Base-by-base conservation (phyloP, 163 green algal genomes). In the Chlorella variabilis region DNA sequence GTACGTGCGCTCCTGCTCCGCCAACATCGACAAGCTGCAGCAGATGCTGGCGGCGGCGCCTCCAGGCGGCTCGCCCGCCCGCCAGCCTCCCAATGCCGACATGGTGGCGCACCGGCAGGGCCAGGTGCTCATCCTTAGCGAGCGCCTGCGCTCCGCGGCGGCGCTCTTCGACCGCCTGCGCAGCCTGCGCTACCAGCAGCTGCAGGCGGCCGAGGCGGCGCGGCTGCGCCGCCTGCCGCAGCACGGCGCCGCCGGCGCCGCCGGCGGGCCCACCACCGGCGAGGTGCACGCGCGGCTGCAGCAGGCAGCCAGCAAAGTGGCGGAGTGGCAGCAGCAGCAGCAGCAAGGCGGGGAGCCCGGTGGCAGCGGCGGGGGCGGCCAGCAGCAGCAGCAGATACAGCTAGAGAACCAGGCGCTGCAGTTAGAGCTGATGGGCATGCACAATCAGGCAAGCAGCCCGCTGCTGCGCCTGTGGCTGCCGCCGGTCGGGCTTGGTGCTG, bases 51-150 rank as follows among this genome's bases (percentile, higher is more conserved):
- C 21, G 18, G 75, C 54, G 65, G 27, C 11, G 51, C 25, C 45
- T 11, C n/a, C 33, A 23, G 76, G 45, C 2, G 59, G 29, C 29
- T 61, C 51, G 8, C 33, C 63, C 59, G 66, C 39, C 58, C 23
- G 27, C 29, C 17, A 31, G 2, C 41, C 62, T 71, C 51, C 54
- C 34, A 89, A 69, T 33, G 25, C 77, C 3, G 42, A 88, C 27
- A 41, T 70, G 23, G 27, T 78, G n/a, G 91, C 91, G 29, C 92
- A 96, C 83, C 82, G 89, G 9, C 91, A 93, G 56, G 92, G 92
- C 25, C 85, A 87, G 78, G 91, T 95, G 73, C 77, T 91, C 18
- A 83, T 83, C 4, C 68, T 89, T 2, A 74, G 31, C 4, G 90
- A 94, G 84, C 86, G 77, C 21, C 78, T 96, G 67, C 76, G 88